Percentiles rank a stretch among this genome's conserved stretches.
Evolutionary conservation across 176 grass and related monocot species (phyloP).

Genomic region (Hsuehochloa calcarea): DNA sequence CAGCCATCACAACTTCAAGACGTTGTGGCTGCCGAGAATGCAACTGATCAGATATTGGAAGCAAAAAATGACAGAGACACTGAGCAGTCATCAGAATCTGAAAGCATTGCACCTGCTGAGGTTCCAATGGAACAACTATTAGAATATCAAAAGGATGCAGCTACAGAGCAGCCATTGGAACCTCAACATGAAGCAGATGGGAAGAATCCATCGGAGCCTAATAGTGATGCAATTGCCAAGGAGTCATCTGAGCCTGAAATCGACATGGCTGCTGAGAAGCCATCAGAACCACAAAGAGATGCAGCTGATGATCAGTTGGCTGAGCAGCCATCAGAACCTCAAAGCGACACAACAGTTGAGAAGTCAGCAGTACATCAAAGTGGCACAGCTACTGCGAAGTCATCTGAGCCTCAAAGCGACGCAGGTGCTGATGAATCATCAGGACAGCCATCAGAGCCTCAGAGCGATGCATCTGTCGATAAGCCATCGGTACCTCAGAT

Average conservation of each 20-base stretch:
- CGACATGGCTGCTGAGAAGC: not conserved
- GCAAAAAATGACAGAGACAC: not conserved
- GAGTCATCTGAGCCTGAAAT: conserved; percentile 24
- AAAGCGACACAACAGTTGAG: conserved; percentile 7
- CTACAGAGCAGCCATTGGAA: conserved; percentile 21
- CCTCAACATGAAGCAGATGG: conserved; percentile 28
- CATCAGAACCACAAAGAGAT: conserved; percentile 23
- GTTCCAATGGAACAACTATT: conserved; percentile 20
- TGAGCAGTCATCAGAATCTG: conserved; percentile 8
- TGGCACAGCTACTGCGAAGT: not conserved
- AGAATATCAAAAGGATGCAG: conserved; percentile 14
- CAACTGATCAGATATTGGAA: conserved; percentile 8
- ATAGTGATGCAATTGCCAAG: conserved; percentile 16
- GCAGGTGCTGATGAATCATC: not conserved
- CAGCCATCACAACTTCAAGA: not conserved
- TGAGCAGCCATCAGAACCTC: conserved; percentile 24
- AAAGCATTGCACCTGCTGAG: not conserved
- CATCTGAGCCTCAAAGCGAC: conserved; percentile 28
- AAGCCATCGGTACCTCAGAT: conserved; percentile 4
- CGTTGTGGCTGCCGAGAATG: not conserved
- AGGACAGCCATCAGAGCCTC: conserved; percentile 22
- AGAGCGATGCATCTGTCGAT: not conserved
- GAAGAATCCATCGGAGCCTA: conserved; percentile 10
- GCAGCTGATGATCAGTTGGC: conserved; percentile 9
- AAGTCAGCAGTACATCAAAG: conserved; percentile 21